Evolutionary conservation across 108 stramenopile genomes (phyloP).

Genomic region (Parmales sp.): DNA sequence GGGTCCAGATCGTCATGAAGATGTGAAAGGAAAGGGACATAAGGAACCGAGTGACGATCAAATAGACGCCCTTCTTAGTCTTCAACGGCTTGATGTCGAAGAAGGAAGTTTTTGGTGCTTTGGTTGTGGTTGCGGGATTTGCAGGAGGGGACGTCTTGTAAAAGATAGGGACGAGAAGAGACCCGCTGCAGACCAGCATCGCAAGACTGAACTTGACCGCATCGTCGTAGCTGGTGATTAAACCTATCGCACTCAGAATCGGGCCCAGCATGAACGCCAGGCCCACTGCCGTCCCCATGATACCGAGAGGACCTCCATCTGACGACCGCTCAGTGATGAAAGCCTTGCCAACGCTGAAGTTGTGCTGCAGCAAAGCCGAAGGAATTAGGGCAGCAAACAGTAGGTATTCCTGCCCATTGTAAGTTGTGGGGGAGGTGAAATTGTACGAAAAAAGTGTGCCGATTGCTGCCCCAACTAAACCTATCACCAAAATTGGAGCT

Average conservation of each 20-base stretch:
- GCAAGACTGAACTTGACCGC: slow-evolving; percentile 34
- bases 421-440: slow-evolving; percentile 28
- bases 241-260: slow-evolving; percentile 32
- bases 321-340: background rate
- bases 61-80: slow-evolving; percentile 47
- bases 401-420: too few species aligned
- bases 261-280: slow-evolving; percentile 72
- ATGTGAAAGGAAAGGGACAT: slow-evolving; percentile 71
- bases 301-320: slow-evolving; percentile 53
- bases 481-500: slow-evolving; percentile 43
- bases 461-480: slow-evolving; percentile 38
- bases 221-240: slow-evolving; percentile 36
- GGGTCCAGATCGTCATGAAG: slow-evolving; percentile 69
- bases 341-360: slow-evolving; percentile 56
- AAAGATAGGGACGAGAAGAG: background rate
- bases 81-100: background rate
- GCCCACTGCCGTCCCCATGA: slow-evolving; percentile 68
- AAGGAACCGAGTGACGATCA: slow-evolving; percentile 42
- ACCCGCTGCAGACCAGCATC: background rate
- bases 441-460: slow-evolving; percentile 31
- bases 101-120: background rate
- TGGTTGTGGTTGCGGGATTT: too few species aligned
- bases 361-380: slow-evolving; percentile 59
- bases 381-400: slow-evolving; percentile 67
- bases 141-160: too few species aligned